Evolutionary conservation across 257 asterid genomes (phyloP).

Genomic region (Fraxinus pennsylvanica): DNA sequence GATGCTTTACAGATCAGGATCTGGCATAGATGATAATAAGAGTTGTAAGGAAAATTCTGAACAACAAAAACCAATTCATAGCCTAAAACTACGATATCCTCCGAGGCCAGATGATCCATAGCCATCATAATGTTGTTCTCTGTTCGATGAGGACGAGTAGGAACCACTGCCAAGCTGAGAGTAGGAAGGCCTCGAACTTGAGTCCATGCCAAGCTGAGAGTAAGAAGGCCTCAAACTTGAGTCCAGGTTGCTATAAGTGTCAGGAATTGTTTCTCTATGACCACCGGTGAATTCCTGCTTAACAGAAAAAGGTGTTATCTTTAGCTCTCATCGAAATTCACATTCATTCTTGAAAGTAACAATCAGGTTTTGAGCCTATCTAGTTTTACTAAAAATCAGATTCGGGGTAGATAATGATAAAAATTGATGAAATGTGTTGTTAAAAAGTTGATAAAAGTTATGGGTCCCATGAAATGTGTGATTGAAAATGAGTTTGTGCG

Average conservation of each 20-base stretch:
- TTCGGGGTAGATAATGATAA: too few relatives aligned
- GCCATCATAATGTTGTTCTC: conserved; percentile 54
- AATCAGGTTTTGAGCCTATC: background rate
- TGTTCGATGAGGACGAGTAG: conserved; percentile 49
- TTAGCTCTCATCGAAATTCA: background rate
- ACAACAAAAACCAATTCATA: conserved; percentile 12
- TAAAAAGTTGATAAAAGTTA: too few relatives aligned
- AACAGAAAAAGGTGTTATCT: background rate
- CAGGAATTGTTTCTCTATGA: conserved; percentile 48
- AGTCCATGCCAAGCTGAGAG: conserved; percentile 42
- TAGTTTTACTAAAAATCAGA: too few relatives aligned
- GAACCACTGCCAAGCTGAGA: conserved; percentile 56
- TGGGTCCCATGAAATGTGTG: too few relatives aligned
- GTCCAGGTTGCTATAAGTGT: conserved; percentile 48
- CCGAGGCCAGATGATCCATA: conserved; percentile 70
- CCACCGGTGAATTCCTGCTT: conserved; percentile 66
- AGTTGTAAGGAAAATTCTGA: background rate
- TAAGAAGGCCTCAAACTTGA: conserved; percentile 55
- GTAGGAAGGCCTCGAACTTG: conserved; percentile 53
- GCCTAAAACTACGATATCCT: conserved; percentile 64
- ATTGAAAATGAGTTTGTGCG: too few relatives aligned
- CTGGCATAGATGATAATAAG: background rate
- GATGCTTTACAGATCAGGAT: conserved; percentile 30
- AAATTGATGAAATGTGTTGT: too few relatives aligned
- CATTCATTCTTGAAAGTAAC: background rate